A percentile compares a stretch with the other conserved stretches of the same genome.
phyloP scores from a whole-genome alignment of 768 basidiomycete genomes.

The Psilocybe cubensis region DNA sequence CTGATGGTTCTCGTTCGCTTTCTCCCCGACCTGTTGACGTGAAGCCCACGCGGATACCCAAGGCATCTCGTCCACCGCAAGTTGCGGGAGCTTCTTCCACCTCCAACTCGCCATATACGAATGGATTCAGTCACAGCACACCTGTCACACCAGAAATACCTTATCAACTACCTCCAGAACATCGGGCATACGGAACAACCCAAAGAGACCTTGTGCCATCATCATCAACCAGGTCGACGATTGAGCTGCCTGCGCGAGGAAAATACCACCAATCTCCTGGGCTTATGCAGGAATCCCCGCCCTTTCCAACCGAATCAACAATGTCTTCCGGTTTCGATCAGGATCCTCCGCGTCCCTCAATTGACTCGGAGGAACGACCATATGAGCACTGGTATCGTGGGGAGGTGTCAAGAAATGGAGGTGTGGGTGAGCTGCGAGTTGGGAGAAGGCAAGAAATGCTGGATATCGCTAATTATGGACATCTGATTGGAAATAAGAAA shows the following conservation, averaged over 20 bases:
- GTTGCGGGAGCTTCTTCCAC: constrained; percentile 16
- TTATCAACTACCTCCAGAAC: constrained; percentile 20
- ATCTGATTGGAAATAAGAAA: constrained; percentile 47
- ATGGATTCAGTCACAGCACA: constrained; percentile 21
- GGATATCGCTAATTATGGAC: constrained; percentile 86
- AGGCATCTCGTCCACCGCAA: constrained; percentile 33
- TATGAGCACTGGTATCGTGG: constrained; percentile 93
- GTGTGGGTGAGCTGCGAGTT: constrained; percentile 83
- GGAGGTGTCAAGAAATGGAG: constrained; percentile 84
- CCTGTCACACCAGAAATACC: constrained; percentile 23
- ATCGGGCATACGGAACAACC: constrained; percentile 5
- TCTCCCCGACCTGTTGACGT: constrained; percentile 48
- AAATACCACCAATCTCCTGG: constrained; percentile 31
- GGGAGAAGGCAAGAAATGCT: constrained; percentile 82
- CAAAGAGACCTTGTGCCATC: constrained; percentile 16
- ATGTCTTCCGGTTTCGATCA: constrained; percentile 46
- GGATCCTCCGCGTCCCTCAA: constrained; percentile 57
- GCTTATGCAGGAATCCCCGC: constrained; percentile 66
- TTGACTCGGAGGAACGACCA: constrained; percentile 80
- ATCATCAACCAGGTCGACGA: constrained; percentile 26
- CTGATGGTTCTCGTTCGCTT: constrained; percentile 42
- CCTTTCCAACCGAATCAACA: constrained; percentile 52
- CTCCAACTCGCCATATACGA: constrained; percentile 33
- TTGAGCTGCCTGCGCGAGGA: constrained; percentile 20
- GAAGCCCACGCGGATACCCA: constrained; percentile 57